Evolutionary conservation across 805 yeast genomes (phyloP), one percentile per base, ranked within the genome.

Genomic region (Clavispora vitiphila): DNA sequence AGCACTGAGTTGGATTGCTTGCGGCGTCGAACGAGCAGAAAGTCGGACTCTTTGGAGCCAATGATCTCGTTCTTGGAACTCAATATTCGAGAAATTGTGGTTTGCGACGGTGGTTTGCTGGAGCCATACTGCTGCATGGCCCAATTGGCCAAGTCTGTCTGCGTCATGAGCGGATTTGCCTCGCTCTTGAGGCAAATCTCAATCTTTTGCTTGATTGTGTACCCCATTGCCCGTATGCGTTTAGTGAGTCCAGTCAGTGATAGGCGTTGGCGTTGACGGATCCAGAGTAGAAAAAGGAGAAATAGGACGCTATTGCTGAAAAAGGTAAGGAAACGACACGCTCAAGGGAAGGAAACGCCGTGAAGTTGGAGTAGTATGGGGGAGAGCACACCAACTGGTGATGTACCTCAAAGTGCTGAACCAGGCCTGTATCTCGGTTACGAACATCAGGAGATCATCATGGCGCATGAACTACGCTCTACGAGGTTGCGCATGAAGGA

Each of bases 121-220:
- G 78, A 62, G 19, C 75, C 76, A 51, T 77, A 80, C 14, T 76
- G 66, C 23, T 66, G 60, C 55, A 74, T 73, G 1, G 85, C 85
- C 86, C 86, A 81, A 36, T 63, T 58, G 1, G 86, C 86, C 37
- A 81, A 57, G 46, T 81, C 84, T 10, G 70, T 66, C 56, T 81
- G 86, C 3, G 85, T 81, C 86, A 81, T 78, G 21, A 72, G 72
- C 2, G 85, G 85, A 45, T 78, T 74, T n/a, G 81, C 67, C 57
- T 80, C 85, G 5, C 83, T 77, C 71, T 80, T 78, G 32, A 80
- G 72, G 49, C 85, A 81, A 41, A 81, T 78, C 49, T 80, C 84
- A 35, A 80, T 80, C 58, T 81, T 77, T 50, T 81, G 85, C 54
- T 75, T 75, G 46, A 77, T 72, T 5, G 78, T 74, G 51, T 74